Percentiles rank a stretch among this genome's conserved stretches.
Conservation (phyloP, 1,139 yeast genomes). For the Suhomyces anneliseae region DNA sequence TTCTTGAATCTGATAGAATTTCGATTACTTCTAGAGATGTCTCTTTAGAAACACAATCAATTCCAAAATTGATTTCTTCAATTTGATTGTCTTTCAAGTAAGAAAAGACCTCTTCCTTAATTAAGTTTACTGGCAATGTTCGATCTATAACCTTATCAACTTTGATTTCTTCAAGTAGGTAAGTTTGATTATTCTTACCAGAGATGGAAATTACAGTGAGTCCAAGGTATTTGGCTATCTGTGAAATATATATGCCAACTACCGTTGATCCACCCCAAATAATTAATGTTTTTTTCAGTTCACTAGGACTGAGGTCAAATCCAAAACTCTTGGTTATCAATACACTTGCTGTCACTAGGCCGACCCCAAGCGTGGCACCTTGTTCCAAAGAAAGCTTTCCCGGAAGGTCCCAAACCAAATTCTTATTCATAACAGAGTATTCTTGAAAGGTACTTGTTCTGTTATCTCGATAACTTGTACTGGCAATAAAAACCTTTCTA, state of each 20-base stretch:
- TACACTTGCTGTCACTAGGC: conserved; percentile 45
- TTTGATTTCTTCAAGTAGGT: conserved; percentile 8
- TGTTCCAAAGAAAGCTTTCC: conserved; percentile 28
- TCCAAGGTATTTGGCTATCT: conserved; percentile 40
- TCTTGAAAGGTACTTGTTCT: conserved; percentile 51
- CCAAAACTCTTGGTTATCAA: conserved; percentile 35
- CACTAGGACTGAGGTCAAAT: conserved; percentile 13
- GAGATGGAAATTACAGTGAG: conserved; percentile 41
- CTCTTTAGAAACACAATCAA: conserved; percentile 47
- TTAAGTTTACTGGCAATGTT: background rate
- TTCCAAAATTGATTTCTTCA: conserved; percentile 25
- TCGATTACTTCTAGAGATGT: conserved; percentile 34
- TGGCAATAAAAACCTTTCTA: conserved; percentile 41
- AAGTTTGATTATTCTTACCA: conserved; percentile 29
- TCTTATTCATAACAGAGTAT: conserved; percentile 42
- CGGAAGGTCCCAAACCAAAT: conserved; percentile 46
- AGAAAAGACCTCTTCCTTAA: background rate
- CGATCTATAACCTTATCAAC: background rate
- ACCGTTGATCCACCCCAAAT: conserved; percentile 55
- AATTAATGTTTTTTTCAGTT: conserved; percentile 11
- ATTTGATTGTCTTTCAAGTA: background rate
- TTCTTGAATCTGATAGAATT: conserved; percentile 18
- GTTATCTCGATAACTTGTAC: conserved; percentile 48
- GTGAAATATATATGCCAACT: conserved; percentile 45
- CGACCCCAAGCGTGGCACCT: conserved; percentile 50